These are phyloP conservation scores for Saxophila tyrrhenica DNA, from an alignment of 495 filamentous ascomycete species.

Conservation along the genomic window DNA sequence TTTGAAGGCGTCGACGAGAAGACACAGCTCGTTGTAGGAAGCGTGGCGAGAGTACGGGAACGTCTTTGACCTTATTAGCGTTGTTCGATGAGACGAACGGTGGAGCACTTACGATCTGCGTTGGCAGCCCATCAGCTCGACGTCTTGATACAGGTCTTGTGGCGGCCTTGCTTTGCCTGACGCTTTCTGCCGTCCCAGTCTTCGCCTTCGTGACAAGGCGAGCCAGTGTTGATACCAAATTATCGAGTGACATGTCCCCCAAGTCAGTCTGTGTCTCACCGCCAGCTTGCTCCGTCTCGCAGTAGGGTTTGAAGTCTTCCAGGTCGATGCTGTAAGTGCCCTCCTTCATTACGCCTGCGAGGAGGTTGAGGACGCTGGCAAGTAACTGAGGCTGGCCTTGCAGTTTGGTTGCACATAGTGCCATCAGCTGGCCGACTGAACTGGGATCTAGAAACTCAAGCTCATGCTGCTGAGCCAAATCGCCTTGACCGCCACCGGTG, in stretches of 20 bases:
- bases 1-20: slow-evolving; percentile 54
- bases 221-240: slow-evolving; percentile 27
- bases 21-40: slow-evolving; percentile 67
- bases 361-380: slow-evolving; percentile 26
- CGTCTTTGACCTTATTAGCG: slow-evolving; percentile 20
- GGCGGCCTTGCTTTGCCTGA: neutral
- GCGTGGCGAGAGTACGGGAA: slow-evolving; percentile 92
- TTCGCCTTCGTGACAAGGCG: slow-evolving; percentile 7
- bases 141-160: neutral
- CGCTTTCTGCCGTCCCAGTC: neutral
- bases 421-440: slow-evolving; percentile 16
- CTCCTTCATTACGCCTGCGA: slow-evolving; percentile 16
- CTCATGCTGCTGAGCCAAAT: slow-evolving; percentile 54
- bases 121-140: slow-evolving; percentile 14
- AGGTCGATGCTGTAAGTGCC: neutral
- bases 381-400: slow-evolving; percentile 26
- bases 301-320: neutral
- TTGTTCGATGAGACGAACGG: neutral
- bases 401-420: slow-evolving; percentile 30
- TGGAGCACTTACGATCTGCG: slow-evolving; percentile 10
- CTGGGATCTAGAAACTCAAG: slow-evolving; percentile 41
- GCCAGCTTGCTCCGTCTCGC: slow-evolving; percentile 24
- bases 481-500: slow-evolving; percentile 67
- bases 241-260: slow-evolving; percentile 35
- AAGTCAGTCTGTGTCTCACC: slow-evolving; percentile 29